phyloP scores from a whole-genome alignment of 202 grass and related monocot species.

The Sporobolus alterniflorus region DNA sequence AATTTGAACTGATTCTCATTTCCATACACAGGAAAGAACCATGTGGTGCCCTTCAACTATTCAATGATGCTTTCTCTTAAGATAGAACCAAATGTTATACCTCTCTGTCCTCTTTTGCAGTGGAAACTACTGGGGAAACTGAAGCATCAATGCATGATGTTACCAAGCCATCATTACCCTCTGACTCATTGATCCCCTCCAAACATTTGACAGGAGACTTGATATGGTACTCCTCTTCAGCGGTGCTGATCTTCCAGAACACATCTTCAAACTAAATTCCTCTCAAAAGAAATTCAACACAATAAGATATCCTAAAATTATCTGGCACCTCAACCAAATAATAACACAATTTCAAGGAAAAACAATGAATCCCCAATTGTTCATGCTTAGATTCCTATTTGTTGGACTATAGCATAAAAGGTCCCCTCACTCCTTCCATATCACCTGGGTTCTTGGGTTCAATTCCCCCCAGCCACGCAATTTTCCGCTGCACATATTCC shows the following conservation, averaged over 20 bases:
- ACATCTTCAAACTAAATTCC: slow-evolving; percentile 47
- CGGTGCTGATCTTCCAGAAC: slow-evolving; percentile 41
- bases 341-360: slow-evolving; percentile 22
- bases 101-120: slow-evolving; percentile 15
- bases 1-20: slow-evolving; percentile 4
- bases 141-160: slow-evolving; percentile 25
- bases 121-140: slow-evolving; percentile 32
- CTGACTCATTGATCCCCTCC: slow-evolving; percentile 7
- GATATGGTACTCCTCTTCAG: slow-evolving; percentile 19
- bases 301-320: slow-evolving; percentile 22
- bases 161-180: slow-evolving; percentile 17
- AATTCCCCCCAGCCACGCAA: too few relatives aligned
- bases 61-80: background rate
- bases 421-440: too few relatives aligned
- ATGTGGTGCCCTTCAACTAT: background rate
- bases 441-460: too few relatives aligned
- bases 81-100: slow-evolving; percentile 29
- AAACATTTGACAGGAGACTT: slow-evolving; percentile 26
- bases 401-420: too few relatives aligned
- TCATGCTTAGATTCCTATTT: background rate
- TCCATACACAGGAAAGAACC: slow-evolving; percentile 2
- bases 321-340: slow-evolving; percentile 1
- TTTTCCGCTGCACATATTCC: too few relatives aligned
- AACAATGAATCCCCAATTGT: slow-evolving; percentile 3
- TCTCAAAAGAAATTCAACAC: slow-evolving; percentile 25